Evolutionary conservation across 2,329 filamentous ascomycete genomes (phyloP).

Genomic region (Cercospora citrullina): DNA sequence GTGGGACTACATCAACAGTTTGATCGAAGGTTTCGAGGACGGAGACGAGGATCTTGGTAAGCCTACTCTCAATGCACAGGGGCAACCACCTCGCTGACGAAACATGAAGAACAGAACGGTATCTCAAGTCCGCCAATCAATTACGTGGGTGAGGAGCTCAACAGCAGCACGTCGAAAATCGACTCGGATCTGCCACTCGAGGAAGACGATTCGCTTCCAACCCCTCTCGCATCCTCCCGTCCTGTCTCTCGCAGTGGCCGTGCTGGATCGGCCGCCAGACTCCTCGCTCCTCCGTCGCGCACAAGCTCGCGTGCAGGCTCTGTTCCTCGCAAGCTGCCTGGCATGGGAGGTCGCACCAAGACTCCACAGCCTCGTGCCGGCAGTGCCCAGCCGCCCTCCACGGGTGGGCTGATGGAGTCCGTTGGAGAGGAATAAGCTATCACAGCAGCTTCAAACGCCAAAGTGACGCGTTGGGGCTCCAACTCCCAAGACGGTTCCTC

Average conservation of each 20-base stretch:
- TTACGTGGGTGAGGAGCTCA: neutral
- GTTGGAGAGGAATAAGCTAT: slow-evolving; percentile 15
- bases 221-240: slow-evolving; percentile 14
- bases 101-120: neutral
- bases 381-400: slow-evolving; percentile 1
- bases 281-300: slow-evolving; percentile 13
- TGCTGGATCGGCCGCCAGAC: slow-evolving; percentile 13
- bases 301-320: slow-evolving; percentile 19
- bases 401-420: slow-evolving; percentile 6
- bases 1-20: slow-evolving; percentile 60
- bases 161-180: slow-evolving; percentile 13
- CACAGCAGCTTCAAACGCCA: neutral
- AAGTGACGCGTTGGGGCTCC: neutral
- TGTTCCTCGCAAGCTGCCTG: slow-evolving; percentile 9
- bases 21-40: slow-evolving; percentile 33
- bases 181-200: slow-evolving; percentile 18
- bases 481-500: neutral
- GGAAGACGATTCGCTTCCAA: slow-evolving; percentile 14
- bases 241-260: slow-evolving; percentile 22
- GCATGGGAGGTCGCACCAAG: slow-evolving; percentile 17
- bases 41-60: slow-evolving; percentile 13
- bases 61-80: neutral
- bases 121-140: neutral
- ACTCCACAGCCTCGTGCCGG: slow-evolving; percentile 22
- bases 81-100: neutral